Percentiles rank a stretch among this genome's conserved stretches.
phyloP scores from a whole-genome alignment of 2,329 filamentous ascomycete genomes.

The Samsoniella hepiali region DNA sequence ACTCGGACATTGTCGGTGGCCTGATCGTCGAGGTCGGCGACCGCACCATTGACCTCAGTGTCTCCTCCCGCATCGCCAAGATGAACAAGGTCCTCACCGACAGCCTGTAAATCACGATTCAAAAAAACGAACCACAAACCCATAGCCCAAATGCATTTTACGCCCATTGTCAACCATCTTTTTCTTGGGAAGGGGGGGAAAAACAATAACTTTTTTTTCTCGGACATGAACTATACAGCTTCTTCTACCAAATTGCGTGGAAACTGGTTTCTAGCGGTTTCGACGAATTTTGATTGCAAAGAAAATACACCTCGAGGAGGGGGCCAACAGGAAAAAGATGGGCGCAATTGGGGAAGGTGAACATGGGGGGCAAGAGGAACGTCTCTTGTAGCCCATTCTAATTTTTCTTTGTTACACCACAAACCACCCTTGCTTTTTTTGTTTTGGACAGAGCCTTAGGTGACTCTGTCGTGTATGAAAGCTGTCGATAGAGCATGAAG shows the following conservation, averaged over 20 bases:
- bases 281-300: background rate
- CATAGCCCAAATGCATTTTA: conserved; percentile 11
- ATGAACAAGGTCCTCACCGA: conserved; percentile 99
- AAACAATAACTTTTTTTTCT: background rate
- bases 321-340: background rate
- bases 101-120: conserved; percentile 70
- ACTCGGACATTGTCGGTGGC: conserved; percentile 90
- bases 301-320: background rate
- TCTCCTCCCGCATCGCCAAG: conserved; percentile 91
- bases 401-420: conserved; percentile 13
- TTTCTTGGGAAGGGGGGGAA: background rate
- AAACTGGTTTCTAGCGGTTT: background rate
- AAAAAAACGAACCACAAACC: background rate
- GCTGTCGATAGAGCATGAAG: conserved; percentile 17
- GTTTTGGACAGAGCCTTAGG: conserved; percentile 25
- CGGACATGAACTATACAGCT: background rate
- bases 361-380: background rate
- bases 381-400: background rate
- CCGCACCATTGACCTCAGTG: conserved; percentile 95
- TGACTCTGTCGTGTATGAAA: conserved; percentile 18
- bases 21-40: conserved; percentile 95
- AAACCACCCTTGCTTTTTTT: conserved; percentile 24
- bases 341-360: background rate
- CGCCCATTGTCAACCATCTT: background rate
- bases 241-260: background rate